Base-by-base conservation (phyloP, 805 yeast species). In the Yamadazyma akitaensis region DNA sequence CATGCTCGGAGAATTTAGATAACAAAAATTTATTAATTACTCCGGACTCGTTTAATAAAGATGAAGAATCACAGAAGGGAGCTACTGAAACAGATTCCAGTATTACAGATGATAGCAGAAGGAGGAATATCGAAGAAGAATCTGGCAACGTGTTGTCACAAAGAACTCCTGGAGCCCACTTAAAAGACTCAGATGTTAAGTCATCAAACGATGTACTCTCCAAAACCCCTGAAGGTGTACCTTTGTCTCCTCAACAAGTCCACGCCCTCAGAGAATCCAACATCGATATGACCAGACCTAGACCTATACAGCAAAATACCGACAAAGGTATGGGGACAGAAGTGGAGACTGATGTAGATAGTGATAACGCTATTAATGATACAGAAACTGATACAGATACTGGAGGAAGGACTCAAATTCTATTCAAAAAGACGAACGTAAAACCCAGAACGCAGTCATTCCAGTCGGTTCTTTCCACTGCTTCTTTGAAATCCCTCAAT, bases 391-490 rank as follows among this genome's bases (percentile, higher is more conserved):
- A 34, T 16, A 38, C 41, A 37, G 43, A 39, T 6, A 40, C 25
- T 12, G 14, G 26, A 4, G 10, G 17, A 2, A 31, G 30, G 8
- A 31, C 21, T 31, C 37, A 25, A 5, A 30, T 43, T 11, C 41
- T 28, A 25, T 72, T 72, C 60, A 65, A 65, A 45, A 72, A 72
- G 59, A 67, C 69, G 47, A 68, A 68, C 46, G 62, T 70, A 24
- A 58, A 55, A 34, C 61, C 62, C 36, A 59, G 77, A 31, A 65
- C 76, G 1, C 76, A 71, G 53, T 68, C 73, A 42, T 67, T 71
- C 50, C 77, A 72, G 51, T 65, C 71, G 36, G 77, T 72, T 21
- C 62, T 72, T 35, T 70, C 75, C 30, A 65, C 74, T 6, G 76
- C 75, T 2, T 71, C 76, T 4, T 57, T 72, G 39, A 69, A 68